Conservation (phyloP, 2,329 filamentous ascomycete species). For the Sarocladium oryzae region DNA sequence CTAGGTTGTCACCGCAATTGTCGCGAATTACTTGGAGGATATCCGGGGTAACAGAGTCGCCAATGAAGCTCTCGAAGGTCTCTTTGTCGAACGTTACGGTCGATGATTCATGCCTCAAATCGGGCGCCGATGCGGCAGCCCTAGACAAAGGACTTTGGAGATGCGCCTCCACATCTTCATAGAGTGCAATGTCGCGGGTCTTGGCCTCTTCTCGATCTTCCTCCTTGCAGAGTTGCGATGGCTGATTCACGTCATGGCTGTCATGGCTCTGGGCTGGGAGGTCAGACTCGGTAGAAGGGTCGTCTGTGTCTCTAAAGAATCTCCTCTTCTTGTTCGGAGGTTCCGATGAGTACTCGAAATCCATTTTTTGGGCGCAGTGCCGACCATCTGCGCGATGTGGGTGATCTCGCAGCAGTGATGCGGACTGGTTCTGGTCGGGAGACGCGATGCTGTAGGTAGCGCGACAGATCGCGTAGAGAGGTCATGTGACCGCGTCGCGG, state of each 20-base stretch:
- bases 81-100: conserved; percentile 45
- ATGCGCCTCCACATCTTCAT: conserved; percentile 11
- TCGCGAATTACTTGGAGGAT: conserved; percentile 44
- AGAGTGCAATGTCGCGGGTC: not conserved
- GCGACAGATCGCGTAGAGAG: conserved; percentile 30
- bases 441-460: conserved; percentile 28
- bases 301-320: conserved; percentile 29
- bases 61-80: conserved; percentile 54
- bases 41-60: conserved; percentile 45
- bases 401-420: not conserved
- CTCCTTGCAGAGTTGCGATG: conserved; percentile 21
- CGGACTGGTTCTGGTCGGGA: conserved; percentile 17
- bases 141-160: not conserved
- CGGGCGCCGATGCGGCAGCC: conserved; percentile 10
- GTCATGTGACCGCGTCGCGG: conserved; percentile 32
- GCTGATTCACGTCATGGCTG: conserved; percentile 14
- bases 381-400: not conserved
- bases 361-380: conserved; percentile 26
- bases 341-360: conserved; percentile 29
- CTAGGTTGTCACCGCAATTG: conserved; percentile 50
- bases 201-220: conserved; percentile 17
- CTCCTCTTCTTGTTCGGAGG: conserved; percentile 40
- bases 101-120: conserved; percentile 18
- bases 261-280: not conserved
- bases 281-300: conserved; percentile 11